Base-by-base conservation (phyloP, 1,139 yeast genomes). In the Yamadazyma triangularis region DNA sequence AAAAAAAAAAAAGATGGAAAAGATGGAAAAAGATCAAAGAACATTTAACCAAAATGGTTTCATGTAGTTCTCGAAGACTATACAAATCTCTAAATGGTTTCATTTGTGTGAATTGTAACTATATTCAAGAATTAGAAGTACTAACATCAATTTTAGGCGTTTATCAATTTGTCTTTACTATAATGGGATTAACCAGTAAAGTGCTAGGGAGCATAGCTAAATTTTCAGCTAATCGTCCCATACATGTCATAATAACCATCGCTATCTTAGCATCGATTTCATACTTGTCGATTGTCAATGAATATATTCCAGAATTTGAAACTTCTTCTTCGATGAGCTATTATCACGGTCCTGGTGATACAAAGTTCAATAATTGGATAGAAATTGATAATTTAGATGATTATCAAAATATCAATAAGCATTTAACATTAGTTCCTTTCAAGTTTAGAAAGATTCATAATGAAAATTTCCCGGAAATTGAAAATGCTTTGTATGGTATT, bases 161-260 rank as follows among this genome's bases (percentile, higher is more conserved):
- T n/a, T n/a, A n/a, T n/a, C n/a, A n/a, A n/a, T n/a, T n/a, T n/a
- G n/a, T n/a, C n/a, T n/a, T n/a, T n/a, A n/a, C n/a, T n/a, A 7
- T 18, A 18, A 18, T 18, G 20, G 8, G 9, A 18, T 18, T 18
- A 6, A 18, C 9, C 6, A 18, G 20, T 18, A 18, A 18, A 18
- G 20, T 9, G 9, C 9, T 9, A 18, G 20, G 20, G 20, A 18
- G 9, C 20, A 47, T 81, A 38, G 84, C 95, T 23, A 73, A 70
- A 42, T 56, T 72, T 25, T 78, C 91, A 29, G 94, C 96, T 13
- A 77, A 76, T 42, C 76, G 81, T 48, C 99, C 99, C 21, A 87
- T 91, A 45, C 98, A 91, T 57, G 76, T 89, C 37, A 79, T 91
- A 37, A 78, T 88, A 30, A 52, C 78, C 40, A 75, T 89, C 12